Percentiles rank a stretch among this genome's conserved stretches.
These are phyloP conservation scores for Auricularia cornea DNA, from an alignment of 768 basidiomycete species.

Conservation along the genomic window DNA sequence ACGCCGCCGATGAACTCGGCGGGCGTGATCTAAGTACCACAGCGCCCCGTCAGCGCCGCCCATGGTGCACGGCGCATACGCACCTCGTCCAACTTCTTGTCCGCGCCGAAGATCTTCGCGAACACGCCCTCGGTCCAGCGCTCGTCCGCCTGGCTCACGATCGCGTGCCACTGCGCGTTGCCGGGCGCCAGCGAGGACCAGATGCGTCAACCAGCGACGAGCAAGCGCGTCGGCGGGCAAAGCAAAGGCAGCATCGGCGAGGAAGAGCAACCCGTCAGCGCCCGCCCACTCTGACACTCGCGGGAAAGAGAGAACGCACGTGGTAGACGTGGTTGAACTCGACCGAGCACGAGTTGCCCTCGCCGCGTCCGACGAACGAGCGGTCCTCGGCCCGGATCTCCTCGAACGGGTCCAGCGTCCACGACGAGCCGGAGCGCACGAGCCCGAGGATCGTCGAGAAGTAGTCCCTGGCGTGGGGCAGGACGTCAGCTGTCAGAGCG, in stretches of 20 bases:
- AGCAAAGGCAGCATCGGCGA: not conserved
- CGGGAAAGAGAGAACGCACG: too few relatives aligned
- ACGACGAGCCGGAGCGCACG: conserved; percentile 61
- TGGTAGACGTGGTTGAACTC: conserved; percentile 47
- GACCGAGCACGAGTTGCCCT: conserved; percentile 71
- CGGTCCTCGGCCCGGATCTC: conserved; percentile 16
- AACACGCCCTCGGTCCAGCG: conserved; percentile 48
- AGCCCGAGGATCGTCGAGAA: conserved; percentile 75
- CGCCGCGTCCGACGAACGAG: conserved; percentile 40
- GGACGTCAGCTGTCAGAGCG: too few relatives aligned
- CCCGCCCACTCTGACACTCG: too few relatives aligned
- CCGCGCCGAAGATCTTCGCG: conserved; percentile 29
- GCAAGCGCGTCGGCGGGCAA: not conserved
- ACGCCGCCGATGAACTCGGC: conserved; percentile 7
- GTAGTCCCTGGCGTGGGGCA: conserved; percentile 44
- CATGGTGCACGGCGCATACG: not conserved
- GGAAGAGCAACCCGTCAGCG: too few relatives aligned
- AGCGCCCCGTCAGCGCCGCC: not conserved
- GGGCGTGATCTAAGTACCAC: conserved; percentile 7
- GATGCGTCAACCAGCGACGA: not conserved
- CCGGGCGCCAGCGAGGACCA: conserved; percentile 9
- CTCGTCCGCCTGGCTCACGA: conserved; percentile 46
- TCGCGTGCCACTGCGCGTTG: conserved; percentile 48
- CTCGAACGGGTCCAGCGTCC: conserved; percentile 64
- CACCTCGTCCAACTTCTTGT: conserved; percentile 34